Percentiles rank a stretch among this genome's conserved stretches.
phyloP scores from a whole-genome alignment of 1,284 basidiomycete genomes.

The Ganoderma resinaceum region DNA sequence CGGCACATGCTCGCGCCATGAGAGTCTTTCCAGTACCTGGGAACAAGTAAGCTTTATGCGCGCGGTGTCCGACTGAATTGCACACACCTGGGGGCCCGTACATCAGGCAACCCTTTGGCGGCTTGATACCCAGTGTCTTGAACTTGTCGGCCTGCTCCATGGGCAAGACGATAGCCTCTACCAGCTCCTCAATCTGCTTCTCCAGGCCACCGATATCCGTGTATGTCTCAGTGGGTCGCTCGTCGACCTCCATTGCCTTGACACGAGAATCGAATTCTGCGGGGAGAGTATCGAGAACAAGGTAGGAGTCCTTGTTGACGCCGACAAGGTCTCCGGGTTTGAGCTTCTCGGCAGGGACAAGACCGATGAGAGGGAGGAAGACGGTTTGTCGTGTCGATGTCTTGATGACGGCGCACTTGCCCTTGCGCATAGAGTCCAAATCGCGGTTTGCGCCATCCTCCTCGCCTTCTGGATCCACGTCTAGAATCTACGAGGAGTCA shows the following conservation, averaged over 20 bases:
- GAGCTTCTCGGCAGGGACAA: slow-evolving; percentile 91
- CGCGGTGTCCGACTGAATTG: neutral
- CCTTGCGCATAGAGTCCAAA: slow-evolving; percentile 92
- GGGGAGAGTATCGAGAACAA: slow-evolving; percentile 90
- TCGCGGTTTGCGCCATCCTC: slow-evolving; percentile 96
- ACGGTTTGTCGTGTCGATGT: slow-evolving; percentile 98
- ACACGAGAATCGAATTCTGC: slow-evolving; percentile 82
- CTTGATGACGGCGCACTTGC: slow-evolving; percentile 99
- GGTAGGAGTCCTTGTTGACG: slow-evolving; percentile 99
- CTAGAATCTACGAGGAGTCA: slow-evolving; percentile 75
- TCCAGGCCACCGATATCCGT: slow-evolving; percentile 84
- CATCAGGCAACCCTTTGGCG: slow-evolving; percentile 83
- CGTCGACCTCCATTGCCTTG: slow-evolving; percentile 94
- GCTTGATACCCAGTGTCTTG: slow-evolving; percentile 82
- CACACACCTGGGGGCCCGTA: slow-evolving; percentile 76
- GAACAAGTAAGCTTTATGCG: neutral
- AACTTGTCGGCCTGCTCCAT: slow-evolving; percentile 87
- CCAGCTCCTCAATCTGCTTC: slow-evolving; percentile 85
- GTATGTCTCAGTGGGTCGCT: slow-evolving; percentile 81
- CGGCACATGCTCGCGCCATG: slow-evolving; percentile 79
- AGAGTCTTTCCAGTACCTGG: slow-evolving; percentile 82
- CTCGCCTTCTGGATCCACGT: slow-evolving; percentile 92
- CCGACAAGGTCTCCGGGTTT: slow-evolving; percentile 95
- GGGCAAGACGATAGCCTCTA: slow-evolving; percentile 81
- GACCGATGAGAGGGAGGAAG: slow-evolving; percentile 97